Evolutionary conservation across 2,329 filamentous ascomycete species (phyloP).

Genomic region (Didymella keratinophila): DNA sequence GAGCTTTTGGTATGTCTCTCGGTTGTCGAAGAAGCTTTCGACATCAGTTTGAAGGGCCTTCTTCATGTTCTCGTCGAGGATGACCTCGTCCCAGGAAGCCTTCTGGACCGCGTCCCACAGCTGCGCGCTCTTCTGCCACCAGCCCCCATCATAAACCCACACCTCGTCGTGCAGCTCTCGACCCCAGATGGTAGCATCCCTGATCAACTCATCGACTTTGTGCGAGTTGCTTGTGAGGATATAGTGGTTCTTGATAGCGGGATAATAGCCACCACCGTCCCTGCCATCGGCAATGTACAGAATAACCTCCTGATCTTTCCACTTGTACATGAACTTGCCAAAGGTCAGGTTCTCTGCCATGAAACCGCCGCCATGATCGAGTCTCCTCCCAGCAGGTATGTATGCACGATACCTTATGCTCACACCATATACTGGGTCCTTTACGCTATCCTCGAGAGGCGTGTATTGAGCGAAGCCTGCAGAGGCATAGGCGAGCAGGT

Average conservation of each 20-base stretch:
- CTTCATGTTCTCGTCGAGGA: conserved; percentile 72
- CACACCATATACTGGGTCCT: conserved; percentile 46
- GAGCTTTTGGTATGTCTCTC: conserved; percentile 66
- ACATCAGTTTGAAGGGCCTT: conserved; percentile 69
- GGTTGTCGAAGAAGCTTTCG: conserved; percentile 68
- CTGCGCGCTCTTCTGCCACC: conserved; percentile 69
- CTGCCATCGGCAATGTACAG: conserved; percentile 54
- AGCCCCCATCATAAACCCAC: conserved; percentile 70
- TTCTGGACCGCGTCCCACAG: conserved; percentile 61
- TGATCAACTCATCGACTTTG: conserved; percentile 60
- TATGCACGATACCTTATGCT: conserved; percentile 50
- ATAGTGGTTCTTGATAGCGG: conserved; percentile 51
- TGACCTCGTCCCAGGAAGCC: conserved; percentile 70
- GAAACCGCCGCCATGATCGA: conserved; percentile 47
- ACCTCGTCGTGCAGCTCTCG: conserved; percentile 68
- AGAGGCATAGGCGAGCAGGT: conserved; percentile 54
- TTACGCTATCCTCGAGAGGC: conserved; percentile 52
- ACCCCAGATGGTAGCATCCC: conserved; percentile 63
- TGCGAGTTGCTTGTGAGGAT: conserved; percentile 50
- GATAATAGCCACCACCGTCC: conserved; percentile 49
- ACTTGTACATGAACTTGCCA: conserved; percentile 57
- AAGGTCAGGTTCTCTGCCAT: conserved; percentile 53
- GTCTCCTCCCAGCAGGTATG: conserved; percentile 49
- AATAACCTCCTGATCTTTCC: conserved; percentile 54
- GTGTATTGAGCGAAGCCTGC: conserved; percentile 53